These are phyloP conservation scores for Diaporthe sp. DNA, from an alignment of 2,329 filamentous ascomycete species.

Conservation along the genomic window DNA sequence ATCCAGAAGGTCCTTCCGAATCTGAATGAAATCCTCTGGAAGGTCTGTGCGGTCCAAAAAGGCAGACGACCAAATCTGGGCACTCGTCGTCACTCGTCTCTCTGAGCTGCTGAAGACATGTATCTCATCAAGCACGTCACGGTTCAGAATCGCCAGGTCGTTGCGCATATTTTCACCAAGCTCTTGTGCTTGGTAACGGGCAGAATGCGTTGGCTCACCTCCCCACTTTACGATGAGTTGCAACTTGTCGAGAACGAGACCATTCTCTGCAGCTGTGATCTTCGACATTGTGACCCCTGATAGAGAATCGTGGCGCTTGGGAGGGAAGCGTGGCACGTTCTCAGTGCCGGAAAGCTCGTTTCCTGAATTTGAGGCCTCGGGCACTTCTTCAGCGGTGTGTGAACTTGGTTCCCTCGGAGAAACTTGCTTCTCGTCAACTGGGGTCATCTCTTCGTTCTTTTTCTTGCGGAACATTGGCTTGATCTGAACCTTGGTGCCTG, in stretches of 20 bases:
- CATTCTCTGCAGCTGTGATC: constrained; percentile 93
- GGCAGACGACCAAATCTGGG: constrained; percentile 93
- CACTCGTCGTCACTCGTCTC: constrained; percentile 92
- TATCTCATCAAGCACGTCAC: constrained; percentile 91
- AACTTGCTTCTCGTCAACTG: constrained; percentile 53
- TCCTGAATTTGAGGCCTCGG: constrained; percentile 31
- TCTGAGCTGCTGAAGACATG: constrained; percentile 97
- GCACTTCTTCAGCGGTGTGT: constrained; percentile 43
- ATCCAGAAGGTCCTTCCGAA: constrained; percentile 94
- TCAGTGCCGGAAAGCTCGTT: constrained; percentile 39
- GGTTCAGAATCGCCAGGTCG: constrained; percentile 92
- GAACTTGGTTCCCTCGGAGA: constrained; percentile 49
- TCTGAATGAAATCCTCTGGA: constrained; percentile 86
- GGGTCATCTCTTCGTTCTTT: constrained; percentile 71
- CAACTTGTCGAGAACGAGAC: constrained; percentile 92
- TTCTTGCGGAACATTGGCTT: constrained; percentile 99
- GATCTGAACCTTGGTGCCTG: constrained; percentile 98
- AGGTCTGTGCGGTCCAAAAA: constrained; percentile 92
- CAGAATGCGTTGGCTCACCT: constrained; percentile 96
- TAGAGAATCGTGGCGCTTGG: constrained; percentile 84
- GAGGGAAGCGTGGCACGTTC: constrained; percentile 57
- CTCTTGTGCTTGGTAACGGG: constrained; percentile 95
- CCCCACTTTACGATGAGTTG: constrained; percentile 99
- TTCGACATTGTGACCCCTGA: constrained; percentile 93
- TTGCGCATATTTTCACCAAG: constrained; percentile 96